phyloP scores from a whole-genome alignment of 371 early-diverging fungal genomes.

The Haplosporangium sp. region DNA sequence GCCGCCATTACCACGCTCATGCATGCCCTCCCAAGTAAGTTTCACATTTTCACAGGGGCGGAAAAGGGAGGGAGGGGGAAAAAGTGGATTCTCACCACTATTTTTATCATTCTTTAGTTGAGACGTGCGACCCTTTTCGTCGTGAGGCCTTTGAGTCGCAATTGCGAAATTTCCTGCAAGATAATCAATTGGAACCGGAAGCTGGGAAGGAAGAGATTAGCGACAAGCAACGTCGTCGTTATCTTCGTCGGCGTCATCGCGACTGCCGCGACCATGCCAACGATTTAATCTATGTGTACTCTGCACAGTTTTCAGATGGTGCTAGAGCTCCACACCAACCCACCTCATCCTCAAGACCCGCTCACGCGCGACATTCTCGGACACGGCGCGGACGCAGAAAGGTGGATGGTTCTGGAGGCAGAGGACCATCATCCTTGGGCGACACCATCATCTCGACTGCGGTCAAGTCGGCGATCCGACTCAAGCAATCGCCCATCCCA shows the following conservation, averaged over 20 bases:
- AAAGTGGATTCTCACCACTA: conserved; percentile 4
- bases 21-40: conserved; percentile 66
- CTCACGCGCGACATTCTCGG: background rate
- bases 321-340: conserved; percentile 1
- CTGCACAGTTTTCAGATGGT: background rate
- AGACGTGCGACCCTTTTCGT: conserved; percentile 56
- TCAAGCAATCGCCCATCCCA: conserved; percentile 75
- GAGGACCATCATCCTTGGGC: conserved; percentile 18
- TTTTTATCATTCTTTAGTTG: conserved; percentile 50
- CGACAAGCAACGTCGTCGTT: conserved; percentile 37
- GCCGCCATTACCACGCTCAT: conserved; percentile 61
- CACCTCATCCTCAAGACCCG: background rate
- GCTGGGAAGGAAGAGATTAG: conserved; percentile 1
- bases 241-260: conserved; percentile 46
- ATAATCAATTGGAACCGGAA: conserved; percentile 14
- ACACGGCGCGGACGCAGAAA: conserved; percentile 1
- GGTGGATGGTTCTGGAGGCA: background rate
- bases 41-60: background rate
- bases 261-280: conserved; percentile 33
- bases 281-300: conserved; percentile 30
- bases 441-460: conserved; percentile 62
- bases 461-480: conserved; percentile 64
- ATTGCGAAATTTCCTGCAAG: conserved; percentile 37
- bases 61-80: background rate
- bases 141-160: conserved; percentile 58